Evolutionary conservation across 352 stramenopile genomes (phyloP).

Genomic region (Phytophthora pistaciae): DNA sequence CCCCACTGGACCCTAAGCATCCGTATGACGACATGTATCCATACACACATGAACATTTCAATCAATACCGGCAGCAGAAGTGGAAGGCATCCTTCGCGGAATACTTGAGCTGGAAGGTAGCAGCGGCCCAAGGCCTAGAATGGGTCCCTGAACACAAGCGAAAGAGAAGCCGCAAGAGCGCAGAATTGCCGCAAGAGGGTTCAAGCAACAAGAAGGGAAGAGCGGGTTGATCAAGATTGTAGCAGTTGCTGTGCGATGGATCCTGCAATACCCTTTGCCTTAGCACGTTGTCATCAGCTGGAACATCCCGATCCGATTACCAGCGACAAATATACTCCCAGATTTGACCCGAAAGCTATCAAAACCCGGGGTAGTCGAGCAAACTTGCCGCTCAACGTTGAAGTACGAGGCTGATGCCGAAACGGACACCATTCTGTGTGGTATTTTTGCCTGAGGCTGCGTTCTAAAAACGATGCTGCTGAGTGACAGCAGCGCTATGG

Average conservation of each 20-base stretch:
- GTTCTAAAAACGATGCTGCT: slow-evolving; percentile 38
- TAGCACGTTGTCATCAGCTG: neutral
- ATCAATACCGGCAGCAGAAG: slow-evolving; percentile 15
- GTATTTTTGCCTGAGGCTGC: slow-evolving; percentile 33
- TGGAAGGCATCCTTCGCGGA: slow-evolving; percentile 23
- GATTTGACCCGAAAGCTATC: neutral
- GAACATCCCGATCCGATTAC: neutral
- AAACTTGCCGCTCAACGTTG: slow-evolving; percentile 1
- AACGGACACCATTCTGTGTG: slow-evolving; percentile 18
- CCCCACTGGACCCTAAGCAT: slow-evolving; percentile 24
- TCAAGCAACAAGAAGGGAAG: neutral
- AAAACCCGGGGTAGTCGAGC: no score
- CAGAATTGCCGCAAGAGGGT: neutral
- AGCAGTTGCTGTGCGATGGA: no score
- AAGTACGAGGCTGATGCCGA: slow-evolving; percentile 17
- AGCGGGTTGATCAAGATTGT: slow-evolving; percentile 4
- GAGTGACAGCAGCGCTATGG: slow-evolving; percentile 24
- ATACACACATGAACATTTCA: slow-evolving; percentile 29
- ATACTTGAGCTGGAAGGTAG: slow-evolving; percentile 21
- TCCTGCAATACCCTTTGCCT: neutral
- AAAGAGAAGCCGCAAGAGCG: neutral
- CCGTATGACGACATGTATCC: slow-evolving; percentile 28
- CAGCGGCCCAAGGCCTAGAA: neutral
- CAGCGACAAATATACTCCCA: slow-evolving; percentile 9
- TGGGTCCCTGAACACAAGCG: neutral